Conservation (phyloP, 1,284 basidiomycete species). For the Trichosporon inkin region DNA sequence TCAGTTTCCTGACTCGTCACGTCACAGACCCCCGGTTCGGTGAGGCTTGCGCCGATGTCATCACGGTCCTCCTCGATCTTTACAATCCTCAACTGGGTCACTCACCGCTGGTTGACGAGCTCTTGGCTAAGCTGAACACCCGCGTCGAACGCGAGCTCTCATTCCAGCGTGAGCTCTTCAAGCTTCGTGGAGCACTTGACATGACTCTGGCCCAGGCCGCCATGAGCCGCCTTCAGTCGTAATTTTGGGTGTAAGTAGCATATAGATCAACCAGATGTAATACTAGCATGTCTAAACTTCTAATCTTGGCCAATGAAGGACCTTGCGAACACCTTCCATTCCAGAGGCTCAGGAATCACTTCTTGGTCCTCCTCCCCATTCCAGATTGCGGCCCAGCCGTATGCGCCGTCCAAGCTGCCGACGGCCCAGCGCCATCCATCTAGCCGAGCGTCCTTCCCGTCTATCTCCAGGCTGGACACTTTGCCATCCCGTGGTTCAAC, state of each 20-base stretch:
- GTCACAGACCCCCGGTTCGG: slow-evolving; percentile 88
- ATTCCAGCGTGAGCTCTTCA: slow-evolving; percentile 84
- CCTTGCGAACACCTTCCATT: background rate
- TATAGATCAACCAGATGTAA: slow-evolving; percentile 6
- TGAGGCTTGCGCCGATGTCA: slow-evolving; percentile 77
- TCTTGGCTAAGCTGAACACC: slow-evolving; percentile 76
- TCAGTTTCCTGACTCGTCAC: slow-evolving; percentile 78
- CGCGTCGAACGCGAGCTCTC: slow-evolving; percentile 79
- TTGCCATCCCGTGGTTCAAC: slow-evolving; percentile 26
- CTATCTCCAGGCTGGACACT: slow-evolving; percentile 28
- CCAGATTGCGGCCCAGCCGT: slow-evolving; percentile 37
- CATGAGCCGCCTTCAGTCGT: slow-evolving; percentile 18
- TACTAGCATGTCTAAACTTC: slow-evolving; percentile 1
- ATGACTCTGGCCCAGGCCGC: slow-evolving; percentile 72
- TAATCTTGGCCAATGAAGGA: slow-evolving; percentile 1
- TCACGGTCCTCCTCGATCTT: slow-evolving; percentile 81
- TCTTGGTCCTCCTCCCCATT: slow-evolving; percentile 23
- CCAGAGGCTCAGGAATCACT: background rate
- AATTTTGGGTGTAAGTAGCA: slow-evolving; percentile 1
- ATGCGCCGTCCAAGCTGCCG: slow-evolving; percentile 25
- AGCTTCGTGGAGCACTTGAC: slow-evolving; percentile 80
- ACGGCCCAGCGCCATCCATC: slow-evolving; percentile 32
- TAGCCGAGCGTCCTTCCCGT: slow-evolving; percentile 30
- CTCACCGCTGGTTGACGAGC: slow-evolving; percentile 83
- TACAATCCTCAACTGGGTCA: slow-evolving; percentile 87